A percentile compares a stretch with the other conserved stretches of the same genome.
Evolutionary conservation across 1,139 yeast genomes (phyloP).

Genomic region (Kurtzmaniella quercitrusa): DNA sequence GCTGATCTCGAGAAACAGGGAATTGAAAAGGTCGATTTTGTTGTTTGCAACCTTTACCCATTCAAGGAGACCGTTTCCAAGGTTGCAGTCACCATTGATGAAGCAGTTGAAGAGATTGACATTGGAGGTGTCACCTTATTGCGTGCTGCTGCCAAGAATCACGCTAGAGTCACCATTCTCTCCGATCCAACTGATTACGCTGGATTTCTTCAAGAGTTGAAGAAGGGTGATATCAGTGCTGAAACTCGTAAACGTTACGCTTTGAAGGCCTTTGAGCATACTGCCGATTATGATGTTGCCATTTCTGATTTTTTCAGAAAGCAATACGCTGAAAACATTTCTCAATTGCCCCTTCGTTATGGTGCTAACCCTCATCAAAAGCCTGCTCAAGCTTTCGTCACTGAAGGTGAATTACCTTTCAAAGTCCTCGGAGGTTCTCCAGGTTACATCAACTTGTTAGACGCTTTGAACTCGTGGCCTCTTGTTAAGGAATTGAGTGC

Average conservation of each 20-base stretch:
- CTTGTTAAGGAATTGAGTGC: constrained; percentile 94
- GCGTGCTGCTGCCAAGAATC: constrained; percentile 99
- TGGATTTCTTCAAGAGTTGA: constrained; percentile 74
- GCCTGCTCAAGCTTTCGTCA: constrained; percentile 95
- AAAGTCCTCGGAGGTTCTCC: constrained; percentile 93
- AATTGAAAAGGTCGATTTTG: constrained; percentile 92
- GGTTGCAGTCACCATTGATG: constrained; percentile 91
- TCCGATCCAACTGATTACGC: constrained; percentile 94
- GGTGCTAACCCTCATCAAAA: constrained; percentile 99
- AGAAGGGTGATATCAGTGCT: constrained; percentile 64
- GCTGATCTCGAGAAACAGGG: constrained; percentile 81
- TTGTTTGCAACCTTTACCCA: constrained; percentile 96
- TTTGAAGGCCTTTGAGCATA: constrained; percentile 95
- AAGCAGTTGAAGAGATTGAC: constrained; percentile 97
- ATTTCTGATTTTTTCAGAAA: constrained; percentile 97
- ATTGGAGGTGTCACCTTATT: constrained; percentile 97
- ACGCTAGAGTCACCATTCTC: constrained; percentile 88
- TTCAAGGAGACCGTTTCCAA: constrained; percentile 96
- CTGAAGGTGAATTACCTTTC: constrained; percentile 86
- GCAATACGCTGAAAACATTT: constrained; percentile 84
- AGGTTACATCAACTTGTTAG: constrained; percentile 93
- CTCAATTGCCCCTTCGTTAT: constrained; percentile 92
- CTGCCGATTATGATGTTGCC: constrained; percentile 95
- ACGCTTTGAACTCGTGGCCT: constrained; percentile 98
- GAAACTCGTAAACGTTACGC: constrained; percentile 82